Conservation (phyloP, 805 yeast genomes). For the Ogataea salicorniae region DNA sequence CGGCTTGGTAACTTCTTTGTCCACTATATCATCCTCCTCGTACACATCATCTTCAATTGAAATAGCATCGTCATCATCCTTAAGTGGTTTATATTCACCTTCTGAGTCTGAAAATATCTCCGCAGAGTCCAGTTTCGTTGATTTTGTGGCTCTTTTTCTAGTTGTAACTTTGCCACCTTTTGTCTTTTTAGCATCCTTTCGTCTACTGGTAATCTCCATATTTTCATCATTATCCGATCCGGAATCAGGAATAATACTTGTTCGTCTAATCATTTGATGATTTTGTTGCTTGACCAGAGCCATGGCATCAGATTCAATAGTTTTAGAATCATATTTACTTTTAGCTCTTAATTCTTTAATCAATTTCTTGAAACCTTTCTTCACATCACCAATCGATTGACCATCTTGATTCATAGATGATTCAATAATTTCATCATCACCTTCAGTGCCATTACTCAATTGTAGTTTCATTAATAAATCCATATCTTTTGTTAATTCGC, state of each 20-base stretch:
- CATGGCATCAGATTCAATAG: neutral
- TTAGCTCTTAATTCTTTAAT: conserved; percentile 25
- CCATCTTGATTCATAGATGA: conserved; percentile 1
- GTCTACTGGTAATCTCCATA: too few species aligned
- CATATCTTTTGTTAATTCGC: conserved; percentile 50
- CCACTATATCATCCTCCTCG: conserved; percentile 4
- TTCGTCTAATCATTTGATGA: too few species aligned
- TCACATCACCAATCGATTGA: conserved; percentile 15
- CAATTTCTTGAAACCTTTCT: conserved; percentile 25
- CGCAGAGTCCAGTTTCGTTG: neutral
- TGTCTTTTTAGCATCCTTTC: neutral
- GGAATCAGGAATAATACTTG: too few species aligned
- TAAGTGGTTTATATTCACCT: neutral
- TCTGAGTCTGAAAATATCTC: neutral
- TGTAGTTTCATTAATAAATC: conserved; percentile 41
- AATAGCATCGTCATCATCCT: neutral
- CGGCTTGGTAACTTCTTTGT: too few species aligned
- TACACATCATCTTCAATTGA: neutral
- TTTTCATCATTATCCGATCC: too few species aligned
- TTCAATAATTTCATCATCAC: conserved; percentile 24
- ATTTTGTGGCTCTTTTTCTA: neutral
- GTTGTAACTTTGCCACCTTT: neutral
- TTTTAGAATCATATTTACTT: neutral
- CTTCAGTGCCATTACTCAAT: conserved; percentile 25
- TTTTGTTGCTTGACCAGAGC: too few species aligned